Percentiles rank a stretch among this genome's conserved stretches.
Conservation (phyloP, 139 green algal species). For the Pseudopediastrum boryanum region DNA sequence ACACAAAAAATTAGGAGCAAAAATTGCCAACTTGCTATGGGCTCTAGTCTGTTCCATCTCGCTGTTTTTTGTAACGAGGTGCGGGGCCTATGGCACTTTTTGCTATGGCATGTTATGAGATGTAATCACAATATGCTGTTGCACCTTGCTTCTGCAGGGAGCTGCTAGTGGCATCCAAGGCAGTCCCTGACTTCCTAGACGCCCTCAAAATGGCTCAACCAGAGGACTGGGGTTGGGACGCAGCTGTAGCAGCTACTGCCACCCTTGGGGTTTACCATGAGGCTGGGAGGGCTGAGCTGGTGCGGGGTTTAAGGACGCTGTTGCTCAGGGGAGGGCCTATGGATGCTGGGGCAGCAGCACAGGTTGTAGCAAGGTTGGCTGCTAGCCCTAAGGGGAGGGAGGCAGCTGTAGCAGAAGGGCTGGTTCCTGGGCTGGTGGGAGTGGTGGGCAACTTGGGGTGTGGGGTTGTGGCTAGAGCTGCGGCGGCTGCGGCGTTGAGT, state of each 20-base stretch:
- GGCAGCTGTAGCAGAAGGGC: neutral
- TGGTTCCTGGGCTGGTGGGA: conserved; percentile 3
- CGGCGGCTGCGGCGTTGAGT: conserved; percentile 11
- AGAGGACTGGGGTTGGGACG: neutral
- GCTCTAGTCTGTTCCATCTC: too few species aligned
- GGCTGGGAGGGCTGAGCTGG: neutral
- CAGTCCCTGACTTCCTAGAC: conserved; percentile 9
- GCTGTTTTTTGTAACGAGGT: too few species aligned
- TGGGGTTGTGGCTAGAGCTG: neutral
- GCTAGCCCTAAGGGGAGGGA: neutral
- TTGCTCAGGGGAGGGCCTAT: neutral
- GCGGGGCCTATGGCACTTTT: too few species aligned
- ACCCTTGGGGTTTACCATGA: neutral
- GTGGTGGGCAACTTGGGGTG: conserved; percentile 14
- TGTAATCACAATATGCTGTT: too few species aligned
- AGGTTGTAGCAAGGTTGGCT: conserved; percentile 1
- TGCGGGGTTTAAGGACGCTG: conserved; percentile 4
- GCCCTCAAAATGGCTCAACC: neutral
- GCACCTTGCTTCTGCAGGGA: neutral
- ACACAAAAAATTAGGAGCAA: too few species aligned
- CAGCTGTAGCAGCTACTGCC: conserved; percentile 1
- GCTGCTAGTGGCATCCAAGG: conserved; percentile 2
- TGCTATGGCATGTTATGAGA: too few species aligned
- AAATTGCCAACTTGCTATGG: too few species aligned
- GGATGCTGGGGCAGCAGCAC: conserved; percentile 9